Conservation (phyloP, 768 basidiomycete species). For the Macrolepiota albuminosa region DNA sequence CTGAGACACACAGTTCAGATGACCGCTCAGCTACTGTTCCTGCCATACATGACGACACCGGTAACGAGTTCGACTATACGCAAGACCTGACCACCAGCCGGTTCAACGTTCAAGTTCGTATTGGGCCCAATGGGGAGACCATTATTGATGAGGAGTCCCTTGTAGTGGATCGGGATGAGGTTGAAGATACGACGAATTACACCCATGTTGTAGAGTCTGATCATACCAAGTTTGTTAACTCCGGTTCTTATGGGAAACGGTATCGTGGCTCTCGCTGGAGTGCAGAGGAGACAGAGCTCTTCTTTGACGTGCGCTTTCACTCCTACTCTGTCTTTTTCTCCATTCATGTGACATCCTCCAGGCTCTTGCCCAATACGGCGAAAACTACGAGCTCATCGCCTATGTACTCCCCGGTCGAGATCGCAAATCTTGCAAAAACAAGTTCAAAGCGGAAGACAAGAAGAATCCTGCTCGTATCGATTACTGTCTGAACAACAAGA, state of each 20-base stretch:
- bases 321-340: background rate
- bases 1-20: slow-evolving; percentile 6
- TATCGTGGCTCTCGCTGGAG: slow-evolving; percentile 84
- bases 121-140: slow-evolving; percentile 83
- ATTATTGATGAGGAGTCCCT: slow-evolving; percentile 84
- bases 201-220: slow-evolving; percentile 82
- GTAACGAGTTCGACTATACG: slow-evolving; percentile 66
- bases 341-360: slow-evolving; percentile 25
- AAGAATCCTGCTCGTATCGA: slow-evolving; percentile 74
- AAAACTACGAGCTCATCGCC: slow-evolving; percentile 91
- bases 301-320: slow-evolving; percentile 65
- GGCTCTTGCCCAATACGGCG: slow-evolving; percentile 88
- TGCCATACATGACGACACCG: slow-evolving; percentile 38
- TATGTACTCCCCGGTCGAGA: slow-evolving; percentile 81
- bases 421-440: slow-evolving; percentile 87
- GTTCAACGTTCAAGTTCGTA: slow-evolving; percentile 81
- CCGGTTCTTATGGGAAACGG: slow-evolving; percentile 74
- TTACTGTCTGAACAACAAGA: slow-evolving; percentile 65
- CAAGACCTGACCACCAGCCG: slow-evolving; percentile 61
- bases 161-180: slow-evolving; percentile 71
- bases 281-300: slow-evolving; percentile 84
- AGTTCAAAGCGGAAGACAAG: slow-evolving; percentile 88
- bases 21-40: slow-evolving; percentile 9
- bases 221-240: slow-evolving; percentile 81
- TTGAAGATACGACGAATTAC: slow-evolving; percentile 63